Evolutionary conservation across 345 rosid genomes (phyloP).

Genomic region (Draba incana): DNA sequence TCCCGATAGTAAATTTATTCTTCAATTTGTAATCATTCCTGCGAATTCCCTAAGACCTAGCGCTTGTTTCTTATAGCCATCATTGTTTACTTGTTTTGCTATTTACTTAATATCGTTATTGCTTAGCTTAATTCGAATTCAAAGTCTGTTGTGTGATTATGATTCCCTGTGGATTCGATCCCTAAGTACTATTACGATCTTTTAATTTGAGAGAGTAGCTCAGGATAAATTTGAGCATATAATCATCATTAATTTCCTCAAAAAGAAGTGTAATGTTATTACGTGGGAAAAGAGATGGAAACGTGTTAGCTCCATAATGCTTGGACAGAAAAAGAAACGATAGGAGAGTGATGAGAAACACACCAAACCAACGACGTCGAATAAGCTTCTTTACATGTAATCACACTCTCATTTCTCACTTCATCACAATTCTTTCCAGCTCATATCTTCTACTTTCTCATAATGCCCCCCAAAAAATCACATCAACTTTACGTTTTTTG

Average conservation of each 20-base stretch:
- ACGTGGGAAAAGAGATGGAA: slow-evolving; percentile 13
- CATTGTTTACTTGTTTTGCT: no score
- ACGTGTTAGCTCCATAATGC: slow-evolving; percentile 38
- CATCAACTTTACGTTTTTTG: slow-evolving; percentile 24
- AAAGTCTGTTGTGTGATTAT: no score
- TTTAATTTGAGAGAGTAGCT: no score
- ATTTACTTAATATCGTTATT: no score
- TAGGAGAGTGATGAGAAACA: slow-evolving; percentile 37
- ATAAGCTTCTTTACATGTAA: slow-evolving; percentile 42
- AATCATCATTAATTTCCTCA: neutral
- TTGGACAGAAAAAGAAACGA: slow-evolving; percentile 31
- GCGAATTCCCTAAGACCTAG: no score
- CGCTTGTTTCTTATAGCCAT: no score
- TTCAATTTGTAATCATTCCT: no score
- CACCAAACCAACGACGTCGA: slow-evolving; percentile 29
- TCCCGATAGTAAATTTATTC: no score
- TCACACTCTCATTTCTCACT: slow-evolving; percentile 38
- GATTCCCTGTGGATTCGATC: no score
- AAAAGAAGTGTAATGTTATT: neutral
- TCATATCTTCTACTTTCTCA: slow-evolving; percentile 33
- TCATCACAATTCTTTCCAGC: slow-evolving; percentile 38
- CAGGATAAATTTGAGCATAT: no score
- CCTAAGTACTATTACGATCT: no score
- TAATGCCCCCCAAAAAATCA: slow-evolving; percentile 11
- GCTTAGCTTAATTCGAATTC: no score